Evolutionary conservation across 1,284 basidiomycete genomes (phyloP).

Genomic region (Malassezia sympodialis): DNA sequence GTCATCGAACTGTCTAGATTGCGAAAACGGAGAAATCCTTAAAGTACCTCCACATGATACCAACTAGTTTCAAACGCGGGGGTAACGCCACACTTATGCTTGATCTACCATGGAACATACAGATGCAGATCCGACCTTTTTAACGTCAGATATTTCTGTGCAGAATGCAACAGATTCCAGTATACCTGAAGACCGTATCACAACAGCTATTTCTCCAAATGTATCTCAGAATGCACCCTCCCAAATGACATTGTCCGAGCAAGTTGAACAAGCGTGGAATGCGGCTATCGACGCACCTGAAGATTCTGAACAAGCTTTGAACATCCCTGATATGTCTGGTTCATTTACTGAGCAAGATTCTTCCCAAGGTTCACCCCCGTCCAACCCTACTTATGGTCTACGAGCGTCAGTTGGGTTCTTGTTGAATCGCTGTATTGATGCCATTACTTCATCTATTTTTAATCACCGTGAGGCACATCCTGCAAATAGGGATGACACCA

Average conservation of each 20-base stretch:
- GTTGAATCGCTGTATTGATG: background rate
- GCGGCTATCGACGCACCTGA: background rate
- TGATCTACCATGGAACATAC: background rate
- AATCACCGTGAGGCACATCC: background rate
- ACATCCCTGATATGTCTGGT: background rate
- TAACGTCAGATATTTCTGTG: background rate
- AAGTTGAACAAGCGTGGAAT: background rate
- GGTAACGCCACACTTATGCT: background rate
- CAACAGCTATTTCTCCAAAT: background rate
- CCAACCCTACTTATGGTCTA: background rate
- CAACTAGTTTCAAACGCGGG: background rate
- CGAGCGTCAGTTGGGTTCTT: background rate
- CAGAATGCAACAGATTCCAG: background rate
- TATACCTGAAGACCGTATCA: background rate
- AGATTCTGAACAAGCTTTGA: background rate
- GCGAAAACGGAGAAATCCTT: background rate
- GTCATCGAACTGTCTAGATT: background rate
- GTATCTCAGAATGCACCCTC: background rate
- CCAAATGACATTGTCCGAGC: background rate
- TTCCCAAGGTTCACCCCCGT: background rate
- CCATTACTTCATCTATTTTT: background rate
- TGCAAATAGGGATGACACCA: background rate
- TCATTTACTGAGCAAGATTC: background rate
- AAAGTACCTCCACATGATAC: background rate
- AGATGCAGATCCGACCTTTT: background rate